These are phyloP conservation scores for Phytopythium litorale DNA, from an alignment of 352 stramenopile species.

Conservation along the genomic window DNA sequence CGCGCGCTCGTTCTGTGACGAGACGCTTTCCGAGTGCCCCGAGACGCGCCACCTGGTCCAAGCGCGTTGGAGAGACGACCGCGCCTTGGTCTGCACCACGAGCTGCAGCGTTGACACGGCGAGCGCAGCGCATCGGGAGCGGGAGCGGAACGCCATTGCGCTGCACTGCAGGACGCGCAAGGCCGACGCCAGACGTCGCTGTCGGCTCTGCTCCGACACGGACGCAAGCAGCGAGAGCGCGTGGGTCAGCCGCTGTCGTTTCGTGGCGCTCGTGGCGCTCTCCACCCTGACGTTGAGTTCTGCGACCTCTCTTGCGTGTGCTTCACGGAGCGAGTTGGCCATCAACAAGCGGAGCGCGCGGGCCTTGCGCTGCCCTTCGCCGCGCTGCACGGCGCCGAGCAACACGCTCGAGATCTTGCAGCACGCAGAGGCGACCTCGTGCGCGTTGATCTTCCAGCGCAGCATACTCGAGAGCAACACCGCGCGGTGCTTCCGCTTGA, in stretches of 20 bases:
- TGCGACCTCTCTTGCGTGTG: slow-evolving; percentile 4
- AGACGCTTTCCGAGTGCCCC: slow-evolving; percentile 20
- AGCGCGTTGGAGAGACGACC: slow-evolving; percentile 8
- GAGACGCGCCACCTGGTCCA: slow-evolving; percentile 30
- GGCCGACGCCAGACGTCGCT: slow-evolving; percentile 17
- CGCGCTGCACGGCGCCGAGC: slow-evolving; percentile 3
- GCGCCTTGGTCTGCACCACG: slow-evolving; percentile 13
- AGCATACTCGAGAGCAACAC: slow-evolving; percentile 21
- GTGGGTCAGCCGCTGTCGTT: slow-evolving; percentile 10
- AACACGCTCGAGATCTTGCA: slow-evolving; percentile 18
- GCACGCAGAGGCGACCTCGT: slow-evolving; percentile 10
- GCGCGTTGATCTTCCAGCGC: slow-evolving; percentile 19
- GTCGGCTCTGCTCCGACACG: slow-evolving; percentile 19
- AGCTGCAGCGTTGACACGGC: slow-evolving; percentile 25
- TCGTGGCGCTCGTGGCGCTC: slow-evolving; percentile 6
- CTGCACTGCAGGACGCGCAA: slow-evolving; percentile 15
- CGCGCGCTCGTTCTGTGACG: slow-evolving; percentile 16
- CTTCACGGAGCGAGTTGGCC: slow-evolving; percentile 2
- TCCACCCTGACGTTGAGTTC: slow-evolving; percentile 15
- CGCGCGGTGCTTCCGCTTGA: slow-evolving; percentile 30
- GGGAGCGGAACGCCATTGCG: slow-evolving; percentile 6
- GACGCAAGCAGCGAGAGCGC: slow-evolving; percentile 18
- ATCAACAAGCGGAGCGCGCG: slow-evolving; percentile 21
- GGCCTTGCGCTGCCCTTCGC: slow-evolving; percentile 18
- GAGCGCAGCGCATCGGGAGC: slow-evolving; percentile 10